phyloP scores from a whole-genome alignment of 106 monocot genomes.

The Dendrobium huoshanense region DNA sequence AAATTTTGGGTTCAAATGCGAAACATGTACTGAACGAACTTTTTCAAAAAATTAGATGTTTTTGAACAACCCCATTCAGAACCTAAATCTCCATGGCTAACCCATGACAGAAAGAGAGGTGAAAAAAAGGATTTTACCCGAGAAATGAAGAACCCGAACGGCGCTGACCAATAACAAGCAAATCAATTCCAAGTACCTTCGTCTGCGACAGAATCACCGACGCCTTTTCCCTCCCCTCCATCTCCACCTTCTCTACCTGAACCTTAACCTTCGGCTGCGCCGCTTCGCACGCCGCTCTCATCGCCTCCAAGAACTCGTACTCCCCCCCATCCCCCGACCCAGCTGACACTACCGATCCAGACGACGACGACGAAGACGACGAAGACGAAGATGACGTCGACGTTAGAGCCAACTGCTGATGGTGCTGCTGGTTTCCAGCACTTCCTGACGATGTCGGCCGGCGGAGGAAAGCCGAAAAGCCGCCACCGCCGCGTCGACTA shows the following conservation, averaged over 20 bases:
- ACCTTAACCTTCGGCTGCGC: slow-evolving; percentile 55
- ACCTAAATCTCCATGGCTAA: no score
- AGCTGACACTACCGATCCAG: background rate
- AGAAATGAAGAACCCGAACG: slow-evolving; percentile 36
- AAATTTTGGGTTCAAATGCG: no score
- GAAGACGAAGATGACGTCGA: background rate
- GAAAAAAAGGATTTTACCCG: slow-evolving; percentile 27
- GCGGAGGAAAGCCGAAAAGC: slow-evolving; percentile 32
- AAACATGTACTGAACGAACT: no score
- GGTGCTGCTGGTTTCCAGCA: background rate
- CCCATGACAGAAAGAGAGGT: no score
- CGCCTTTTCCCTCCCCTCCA: slow-evolving; percentile 61
- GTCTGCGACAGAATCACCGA: slow-evolving; percentile 39
- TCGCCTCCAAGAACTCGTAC: slow-evolving; percentile 46
- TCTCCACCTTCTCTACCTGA: slow-evolving; percentile 45
- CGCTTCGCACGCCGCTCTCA: slow-evolving; percentile 45
- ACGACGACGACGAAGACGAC: background rate
- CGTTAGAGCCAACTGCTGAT: background rate
- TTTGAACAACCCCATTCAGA: no score
- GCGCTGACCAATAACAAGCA: slow-evolving; percentile 73
- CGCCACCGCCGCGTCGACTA: slow-evolving; percentile 5
- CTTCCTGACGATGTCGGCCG: background rate
- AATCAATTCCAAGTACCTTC: slow-evolving; percentile 31
- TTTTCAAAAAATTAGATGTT: no score
- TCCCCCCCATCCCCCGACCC: slow-evolving; percentile 6